Evolutionary conservation across 768 basidiomycete genomes (phyloP), one percentile per base, ranked within the genome.

Genomic region (Xerocomellus dryophilus): DNA sequence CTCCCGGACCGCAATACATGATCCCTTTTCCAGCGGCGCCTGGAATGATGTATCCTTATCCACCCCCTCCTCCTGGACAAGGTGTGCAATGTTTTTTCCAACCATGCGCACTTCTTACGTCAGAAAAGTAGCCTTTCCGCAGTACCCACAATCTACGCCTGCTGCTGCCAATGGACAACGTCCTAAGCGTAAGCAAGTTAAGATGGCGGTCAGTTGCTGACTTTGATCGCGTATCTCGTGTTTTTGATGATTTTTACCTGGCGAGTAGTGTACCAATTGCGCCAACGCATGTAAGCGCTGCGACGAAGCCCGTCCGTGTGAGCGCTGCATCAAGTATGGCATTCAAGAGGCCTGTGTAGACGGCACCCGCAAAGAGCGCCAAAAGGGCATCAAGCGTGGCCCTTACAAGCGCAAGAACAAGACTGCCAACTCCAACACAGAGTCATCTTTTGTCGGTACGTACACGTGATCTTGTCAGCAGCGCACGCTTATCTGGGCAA

Each of bases 281-380:
- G 81, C 81, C 11, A 72, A 73, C 21, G 80, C 80, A 9, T 82
- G 80, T 65, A 82, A 82, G 65, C 76, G 81, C 20, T 82, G 80
- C 46, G 80, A 82, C 59, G 81, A 83, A 34, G 69, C 71, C 6
- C 80, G 84, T 41, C 84, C 84, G 2, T 86, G 84, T 66, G 78
- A 80, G 50, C 78, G 84, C 27, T 86, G 84, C 59, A 63, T 78
- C 55, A 85, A 84, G 66, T 85, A 85, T 60, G 83, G 82, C 4
- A 73, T 84, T 32, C 75, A 77, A 12, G 74, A 78, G 25, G 68
- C 74, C n/a, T 86, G 84, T 58, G 59, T 77, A 3, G 84, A 86
- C 59, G 83, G 84, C 2, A 71, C 78, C 17, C 73, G 85, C 56
- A 86, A 86, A 64, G 84, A 85, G 66, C 76, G 85, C 52, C 83